Percentiles rank a stretch among this genome's conserved stretches.
phyloP scores from a whole-genome alignment of 1,139 yeast genomes.

The Kluyveromyces sp. region DNA sequence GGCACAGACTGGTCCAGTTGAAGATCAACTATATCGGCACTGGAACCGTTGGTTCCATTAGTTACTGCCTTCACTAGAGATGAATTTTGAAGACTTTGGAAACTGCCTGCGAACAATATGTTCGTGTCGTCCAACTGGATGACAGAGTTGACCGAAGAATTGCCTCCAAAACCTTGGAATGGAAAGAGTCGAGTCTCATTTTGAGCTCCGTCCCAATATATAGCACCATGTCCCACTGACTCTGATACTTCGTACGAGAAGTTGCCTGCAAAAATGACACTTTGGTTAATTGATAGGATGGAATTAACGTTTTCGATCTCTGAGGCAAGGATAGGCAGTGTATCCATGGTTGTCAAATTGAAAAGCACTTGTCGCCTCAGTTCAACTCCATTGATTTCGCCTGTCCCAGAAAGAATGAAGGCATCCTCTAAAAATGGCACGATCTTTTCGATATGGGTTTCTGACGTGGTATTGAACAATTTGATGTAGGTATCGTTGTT shows the following conservation, averaged over 20 bases:
- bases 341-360: slow-evolving; percentile 42
- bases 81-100: slow-evolving; percentile 30
- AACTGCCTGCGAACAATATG: slow-evolving; percentile 75
- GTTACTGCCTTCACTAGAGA: slow-evolving; percentile 24
- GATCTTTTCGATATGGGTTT: slow-evolving; percentile 26
- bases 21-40: slow-evolving; percentile 19
- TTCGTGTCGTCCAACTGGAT: slow-evolving; percentile 41
- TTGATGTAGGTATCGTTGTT: slow-evolving; percentile 25
- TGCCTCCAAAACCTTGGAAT: slow-evolving; percentile 70
- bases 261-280: slow-evolving; percentile 77
- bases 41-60: slow-evolving; percentile 6
- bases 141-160: slow-evolving; percentile 61
- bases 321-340: slow-evolving; percentile 37
- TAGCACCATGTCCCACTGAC: slow-evolving; percentile 47
- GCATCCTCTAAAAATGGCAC: slow-evolving; percentile 30
- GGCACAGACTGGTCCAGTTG: slow-evolving; percentile 64
- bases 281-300: slow-evolving; percentile 40
- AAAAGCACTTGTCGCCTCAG: slow-evolving; percentile 49
- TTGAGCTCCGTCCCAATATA: slow-evolving; percentile 52
- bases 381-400: slow-evolving; percentile 35
- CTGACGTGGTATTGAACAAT: slow-evolving; percentile 17
- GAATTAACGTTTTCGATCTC: slow-evolving; percentile 45
- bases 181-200: slow-evolving; percentile 44
- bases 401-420: slow-evolving; percentile 39
- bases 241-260: slow-evolving; percentile 42